These are phyloP conservation scores for Ambrosia hybrid DNA, from an alignment of 140 eudicot genomes.

Conservation along the genomic window DNA sequence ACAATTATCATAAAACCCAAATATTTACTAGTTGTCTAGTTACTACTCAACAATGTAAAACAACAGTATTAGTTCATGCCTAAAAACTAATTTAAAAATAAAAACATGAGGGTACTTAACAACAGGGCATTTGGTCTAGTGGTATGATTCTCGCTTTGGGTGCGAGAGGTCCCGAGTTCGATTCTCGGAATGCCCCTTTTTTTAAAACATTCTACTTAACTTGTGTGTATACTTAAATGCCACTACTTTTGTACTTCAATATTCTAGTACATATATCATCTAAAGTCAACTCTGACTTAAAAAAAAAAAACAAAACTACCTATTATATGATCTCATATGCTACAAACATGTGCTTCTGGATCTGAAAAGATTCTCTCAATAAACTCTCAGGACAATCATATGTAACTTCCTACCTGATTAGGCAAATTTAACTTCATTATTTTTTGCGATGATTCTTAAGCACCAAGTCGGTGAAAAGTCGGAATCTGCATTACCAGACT, in stretches of 20 bases:
- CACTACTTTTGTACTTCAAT: not conserved
- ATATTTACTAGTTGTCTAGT: too few relatives aligned
- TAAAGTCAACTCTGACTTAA: too few relatives aligned
- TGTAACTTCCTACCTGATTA: not conserved
- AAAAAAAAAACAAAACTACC: not conserved
- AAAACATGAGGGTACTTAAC: not conserved
- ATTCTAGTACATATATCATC: too few relatives aligned
- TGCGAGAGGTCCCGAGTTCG: slow-evolving; percentile 99
- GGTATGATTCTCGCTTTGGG: slow-evolving; percentile 99
- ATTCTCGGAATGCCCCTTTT: slow-evolving; percentile 70
- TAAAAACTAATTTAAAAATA: not conserved
- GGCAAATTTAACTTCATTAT: not conserved
- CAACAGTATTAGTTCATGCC: too few relatives aligned
- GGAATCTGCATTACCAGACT: not conserved
- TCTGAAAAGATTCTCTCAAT: not conserved
- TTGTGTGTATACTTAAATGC: not conserved
- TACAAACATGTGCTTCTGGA: not conserved
- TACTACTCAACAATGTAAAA: too few relatives aligned
- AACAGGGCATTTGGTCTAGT: slow-evolving; percentile 96
- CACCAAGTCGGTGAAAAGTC: not conserved
- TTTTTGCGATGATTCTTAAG: not conserved
- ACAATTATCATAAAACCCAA: too few relatives aligned
- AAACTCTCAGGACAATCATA: not conserved
- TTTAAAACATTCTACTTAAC: not conserved
- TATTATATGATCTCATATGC: not conserved